Base-by-base conservation (phyloP, 805 yeast species). In the Pichia nanzhaoensis region DNA sequence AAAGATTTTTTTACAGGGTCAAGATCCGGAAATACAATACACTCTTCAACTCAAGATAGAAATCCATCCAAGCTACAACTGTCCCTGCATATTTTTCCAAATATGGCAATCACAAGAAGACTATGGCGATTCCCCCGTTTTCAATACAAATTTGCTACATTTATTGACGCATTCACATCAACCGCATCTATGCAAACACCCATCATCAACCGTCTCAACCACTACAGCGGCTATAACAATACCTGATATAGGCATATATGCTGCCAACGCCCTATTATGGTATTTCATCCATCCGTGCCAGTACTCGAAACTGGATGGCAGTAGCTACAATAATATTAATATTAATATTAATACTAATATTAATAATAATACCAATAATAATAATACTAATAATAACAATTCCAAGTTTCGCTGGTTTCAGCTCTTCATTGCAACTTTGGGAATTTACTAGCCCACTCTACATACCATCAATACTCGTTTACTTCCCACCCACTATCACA, bases 1-100 rank as follows among this genome's bases (percentile, higher is more conserved):
- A 27, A 4, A 13, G 14, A 37, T 17, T 21, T 36, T 16, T 21
- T 16, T n/a, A 13, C n/a, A 27, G n/a, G 5, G 21, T 18, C 16
- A 16, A 19, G 13, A 7, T 17, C 39, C 22, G 19, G 28, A 22
- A 9, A n/a, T 9, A 13, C 22, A 17, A 6, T 18, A 13, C 16
- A 28, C 4, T 8, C 19, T 39, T 30, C 9, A 24, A 37, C 19
- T 41, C 22, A 34, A 34, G 18, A 36, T 40, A 9, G 43, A 40
- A 14, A 10, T 20, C 17, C 49, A 46, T 36, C 32, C 34, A 7
- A 39, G 41, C 10, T 46, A 46, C 33, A 21, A 32, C n/a, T n/a
- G 27, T n/a, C 46, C 44, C 3, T 41, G 46, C 4, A 24, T 46
- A 34, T 46, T 38, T 28, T 46, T 46, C 20, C 49, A 46, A 27